Base-by-base conservation (phyloP, 495 filamentous ascomycete species). In the Podospora pseudocomata region DNA sequence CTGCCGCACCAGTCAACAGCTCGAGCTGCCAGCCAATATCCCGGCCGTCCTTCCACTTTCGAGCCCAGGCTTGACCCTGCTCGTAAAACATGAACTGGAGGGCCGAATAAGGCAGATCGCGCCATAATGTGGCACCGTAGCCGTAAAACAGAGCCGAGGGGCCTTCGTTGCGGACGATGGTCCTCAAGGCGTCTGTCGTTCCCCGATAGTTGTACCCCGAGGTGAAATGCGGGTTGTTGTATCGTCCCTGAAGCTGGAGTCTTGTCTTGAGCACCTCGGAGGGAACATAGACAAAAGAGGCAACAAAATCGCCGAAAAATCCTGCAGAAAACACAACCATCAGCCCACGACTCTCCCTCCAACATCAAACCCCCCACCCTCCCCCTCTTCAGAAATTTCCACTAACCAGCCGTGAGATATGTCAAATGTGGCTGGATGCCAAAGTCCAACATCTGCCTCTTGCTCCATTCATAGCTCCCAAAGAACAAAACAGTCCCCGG, bases 61-160 rank as follows among this genome's bases (percentile, higher is more conserved):
- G 91, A 1, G 95, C 94, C 84, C 91, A 85, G 20, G 80, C 85
- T 69, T 93, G 94, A 72, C 91, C 92, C 78, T 97, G 91, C 78
- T 99, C 95, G 78, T 97, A 99, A 76, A 99, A 98, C 65, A 96
- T 92, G 78, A 98, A 99, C 76, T 97, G 94, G 7, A 99, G 80
- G 0, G 95, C 95, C 13, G 93, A 97, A 76, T 96, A 99, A 1
- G 95, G 95, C 5, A 99, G 86, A 75, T 98, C 95, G 67, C 95
- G 91, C 82, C 91, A 96, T 26, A 99, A 87, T 0, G 95, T 99
- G 18, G 95, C 90, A 74, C 93, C 94, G 77, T 95, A 99, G 2
- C 96, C 96, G 74, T 96, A 90, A 77, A 97, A 97, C 2, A 99
- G 83, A 16, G 96, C 95, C 0, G 86, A 83, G 44, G 92, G 81